These are phyloP conservation scores for Tetratostichococcus sp. DNA, from an alignment of 139 green algal genomes.

Conservation along the genomic window DNA sequence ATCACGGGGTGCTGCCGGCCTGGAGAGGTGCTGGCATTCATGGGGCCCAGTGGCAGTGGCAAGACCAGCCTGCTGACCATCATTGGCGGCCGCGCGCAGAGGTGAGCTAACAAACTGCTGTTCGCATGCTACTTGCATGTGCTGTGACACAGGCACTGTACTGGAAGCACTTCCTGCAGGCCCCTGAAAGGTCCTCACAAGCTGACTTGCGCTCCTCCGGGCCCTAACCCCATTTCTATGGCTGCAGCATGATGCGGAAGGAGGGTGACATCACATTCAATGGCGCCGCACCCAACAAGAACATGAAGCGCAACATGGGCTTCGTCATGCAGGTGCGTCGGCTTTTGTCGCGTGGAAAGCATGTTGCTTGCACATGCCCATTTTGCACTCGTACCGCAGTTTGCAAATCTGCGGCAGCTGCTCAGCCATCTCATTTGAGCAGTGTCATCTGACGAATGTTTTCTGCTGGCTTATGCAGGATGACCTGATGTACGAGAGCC, in stretches of 20 bases:
- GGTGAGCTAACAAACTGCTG: conserved; percentile 1
- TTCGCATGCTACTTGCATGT: no score
- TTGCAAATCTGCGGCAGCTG: no score
- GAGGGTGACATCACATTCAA: conserved; percentile 68
- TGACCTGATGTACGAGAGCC: conserved; percentile 76
- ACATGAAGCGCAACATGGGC: conserved; percentile 54
- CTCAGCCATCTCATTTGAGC: no score
- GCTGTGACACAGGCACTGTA: background rate
- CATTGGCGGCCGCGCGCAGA: conserved; percentile 54
- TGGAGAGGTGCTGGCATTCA: conserved; percentile 49
- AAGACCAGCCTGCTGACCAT: conserved; percentile 79
- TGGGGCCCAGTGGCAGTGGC: conserved; percentile 66
- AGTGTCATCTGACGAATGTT: no score
- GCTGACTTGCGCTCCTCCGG: no score
- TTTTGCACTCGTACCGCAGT: no score
- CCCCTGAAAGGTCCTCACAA: no score
- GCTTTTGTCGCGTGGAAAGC: no score
- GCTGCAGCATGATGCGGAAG: conserved; percentile 29
- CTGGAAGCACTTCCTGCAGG: no score
- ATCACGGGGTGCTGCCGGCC: conserved; percentile 38
- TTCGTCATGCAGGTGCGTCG: conserved; percentile 55
- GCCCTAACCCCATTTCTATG: no score
- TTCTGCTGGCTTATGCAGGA: conserved; percentile 68
- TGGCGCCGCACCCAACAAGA: conserved; percentile 56
- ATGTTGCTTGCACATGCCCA: no score